Evolutionary conservation across 768 basidiomycete genomes (phyloP), one percentile per base, ranked within the genome.

Genomic region (Calocybe cyanea): DNA sequence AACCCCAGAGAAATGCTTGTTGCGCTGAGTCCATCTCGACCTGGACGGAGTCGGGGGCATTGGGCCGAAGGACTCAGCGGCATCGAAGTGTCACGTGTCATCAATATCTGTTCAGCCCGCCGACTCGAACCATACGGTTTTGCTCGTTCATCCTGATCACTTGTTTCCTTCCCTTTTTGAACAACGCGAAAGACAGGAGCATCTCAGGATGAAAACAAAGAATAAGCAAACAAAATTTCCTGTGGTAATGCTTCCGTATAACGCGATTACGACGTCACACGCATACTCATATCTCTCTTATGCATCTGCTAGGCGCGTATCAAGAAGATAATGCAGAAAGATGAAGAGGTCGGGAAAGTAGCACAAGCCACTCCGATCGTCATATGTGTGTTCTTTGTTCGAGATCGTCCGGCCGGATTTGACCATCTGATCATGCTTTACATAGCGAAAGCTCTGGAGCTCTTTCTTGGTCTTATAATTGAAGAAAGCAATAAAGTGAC

Each of bases 311-410:
- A 95, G 93, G 94, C 95, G 3, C 85, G 95, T 36, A 98, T 98
- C 71, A 98, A 97, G 77, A 90, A 92, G 72, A 96, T 97, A 45
- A 98, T 98, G 91, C 95, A 98, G 72, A 92, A 93, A 63, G 95
- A 98, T 61, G 95, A 98, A 61, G 95, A 98, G 61, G 95, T 98
- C 15, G 95, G 95, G 47, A 98, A 98, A 64, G 92, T 98, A 24
- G 92, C 95, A 2, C 91, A 93, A 62, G 93, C 92, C 20, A 95
- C 94, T 3, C 95, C 95, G 0, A 79, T 97, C 49, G 90, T 97
- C 47, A 96, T 98, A 57, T 98, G 95, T 96, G 59, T 63, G 23
- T 21, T 31, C 25, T 31, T 18, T 18, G 5, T 28, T 28, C 25
- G 5, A 28, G 25, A n/a, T n/a, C n/a, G n/a, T n/a, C n/a, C n/a